A percentile compares a stretch with the other conserved stretches of the same genome.
Evolutionary conservation across 139 green algal species (phyloP).

Genomic region (Picocystis salinarum): DNA sequence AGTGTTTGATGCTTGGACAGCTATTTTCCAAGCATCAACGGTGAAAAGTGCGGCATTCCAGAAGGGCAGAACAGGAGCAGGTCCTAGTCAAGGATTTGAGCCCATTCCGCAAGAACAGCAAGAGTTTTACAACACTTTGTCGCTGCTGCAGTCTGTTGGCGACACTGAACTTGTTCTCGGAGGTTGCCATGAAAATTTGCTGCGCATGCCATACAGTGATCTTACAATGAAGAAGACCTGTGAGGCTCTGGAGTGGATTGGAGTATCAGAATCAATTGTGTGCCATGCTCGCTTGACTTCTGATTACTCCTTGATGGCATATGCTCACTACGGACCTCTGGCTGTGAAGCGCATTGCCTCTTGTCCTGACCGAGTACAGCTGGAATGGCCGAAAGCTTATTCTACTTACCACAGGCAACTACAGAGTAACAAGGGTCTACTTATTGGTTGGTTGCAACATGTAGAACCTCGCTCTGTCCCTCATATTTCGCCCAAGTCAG

Average conservation of each 20-base stretch:
- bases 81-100: neutral
- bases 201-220: neutral
- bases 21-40: too few relatives aligned
- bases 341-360: neutral
- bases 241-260: neutral
- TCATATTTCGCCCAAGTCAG: too few relatives aligned
- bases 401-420: too few relatives aligned
- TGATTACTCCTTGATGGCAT: neutral
- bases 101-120: too few relatives aligned
- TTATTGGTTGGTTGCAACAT: too few relatives aligned
- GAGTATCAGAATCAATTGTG: neutral
- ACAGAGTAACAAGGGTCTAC: too few relatives aligned
- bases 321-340: too few relatives aligned
- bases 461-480: too few relatives aligned
- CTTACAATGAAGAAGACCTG: neutral
- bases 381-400: neutral
- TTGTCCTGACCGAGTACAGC: neutral
- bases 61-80: neutral
- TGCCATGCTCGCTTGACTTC: neutral
- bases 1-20: too few relatives aligned
- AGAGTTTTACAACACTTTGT: too few relatives aligned
- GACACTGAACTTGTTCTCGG: too few relatives aligned
- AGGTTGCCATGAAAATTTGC: slow-evolving; percentile 6
- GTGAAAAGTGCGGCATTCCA: neutral
- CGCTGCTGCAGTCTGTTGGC: too few relatives aligned